Evolutionary conservation across 768 basidiomycete species (phyloP), one percentile per base, ranked within the genome.

Genomic region (Termitomyces sp.): DNA sequence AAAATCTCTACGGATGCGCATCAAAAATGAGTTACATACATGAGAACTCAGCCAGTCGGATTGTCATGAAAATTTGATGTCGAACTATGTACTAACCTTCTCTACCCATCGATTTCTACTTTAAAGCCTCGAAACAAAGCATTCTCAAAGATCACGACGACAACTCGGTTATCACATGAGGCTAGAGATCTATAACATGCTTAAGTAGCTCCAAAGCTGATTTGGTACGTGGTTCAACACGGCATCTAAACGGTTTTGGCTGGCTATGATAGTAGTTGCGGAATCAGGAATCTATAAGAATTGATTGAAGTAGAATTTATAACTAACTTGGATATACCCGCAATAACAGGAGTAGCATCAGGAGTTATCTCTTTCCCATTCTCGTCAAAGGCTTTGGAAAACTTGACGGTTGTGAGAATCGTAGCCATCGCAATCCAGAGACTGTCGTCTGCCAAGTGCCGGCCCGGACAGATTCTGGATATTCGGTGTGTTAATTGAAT

Each of bases 371-470:
- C 56, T 29, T 52, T 50, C 22, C 60, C 60, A 13, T 57, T 23
- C 13, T 57, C 60, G 16, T 56, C 59, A 15, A 39, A n/a, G 20
- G 50, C 36, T 36, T 48, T 52, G 1, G 45, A 56, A 27, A 61
- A 47, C 33, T 47, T 52, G 18, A 61, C 36, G n/a, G 52, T 54
- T 33, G 59, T 40, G 18, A 62, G 49, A 3, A 41, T 57, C 5
- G 47, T 50, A 16, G 60, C 60, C 22, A 63, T 53, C 18, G 46
- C 56, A 38, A 63, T 61, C 62, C 68, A 70, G 18, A 76, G 15
- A 20, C 70, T 74, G 5, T 70, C 66, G 23, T 77, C 74, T 5
- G 75, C 78, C 35, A 80, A 58, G 41, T 73, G 52, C 25, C 67
- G 60, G 5, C 76, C 79, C 16, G 74, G 70, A 47, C 74, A 75